Evolutionary conservation across 805 yeast genomes (phyloP), one percentile per base, ranked within the genome.

Genomic region (Metschnikowia drakensbergensis): DNA sequence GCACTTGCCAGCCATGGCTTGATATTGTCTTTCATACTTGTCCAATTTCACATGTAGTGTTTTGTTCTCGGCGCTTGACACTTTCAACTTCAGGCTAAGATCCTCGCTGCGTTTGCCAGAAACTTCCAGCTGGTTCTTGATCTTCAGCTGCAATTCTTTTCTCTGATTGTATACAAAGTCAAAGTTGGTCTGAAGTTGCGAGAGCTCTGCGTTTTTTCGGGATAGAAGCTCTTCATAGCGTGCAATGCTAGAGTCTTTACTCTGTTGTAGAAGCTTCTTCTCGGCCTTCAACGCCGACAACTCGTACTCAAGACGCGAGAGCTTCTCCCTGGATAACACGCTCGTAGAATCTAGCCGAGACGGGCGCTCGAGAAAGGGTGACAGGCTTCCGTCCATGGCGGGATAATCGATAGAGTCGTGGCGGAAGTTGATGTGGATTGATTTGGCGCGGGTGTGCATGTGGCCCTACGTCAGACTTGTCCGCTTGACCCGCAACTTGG

Each of bases 91-190:
- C 13, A 48, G 40, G 32, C 57, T 51, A 45, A 63, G 52, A 7
- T 58, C 51, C 5, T 58, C 53, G 3, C 54, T 34, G 26, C 59
- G 54, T 38, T 54, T 50, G 9, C 54, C 50, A n/a, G 54, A 58
- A 4, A 65, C 63, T 36, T 67, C 67, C 29, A 58, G 48, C 34
- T 62, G 67, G 54, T 70, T 71, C 8, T 59, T 60, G 6, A 59
- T 40, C 39, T 70, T 69, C 26, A 69, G 65, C 17, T 64, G 62
- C 31, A 64, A 54, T 41, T 65, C 64, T 29, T 63, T 60, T 46
- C 71, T 59, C 47, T 71, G 71, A 30, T 62, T 63, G 46, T 63
- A 68, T 8, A 71, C 46, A 48, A 50, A 72, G 45, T 69, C 72
- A 39, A 73, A 66, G 51, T 68, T 69, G 28, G 60, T 58, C 52